Percentiles rank a stretch among this genome's conserved stretches.
Evolutionary conservation across 2,329 filamentous ascomycete genomes (phyloP).

Genomic region (Colletotrichum incanum): DNA sequence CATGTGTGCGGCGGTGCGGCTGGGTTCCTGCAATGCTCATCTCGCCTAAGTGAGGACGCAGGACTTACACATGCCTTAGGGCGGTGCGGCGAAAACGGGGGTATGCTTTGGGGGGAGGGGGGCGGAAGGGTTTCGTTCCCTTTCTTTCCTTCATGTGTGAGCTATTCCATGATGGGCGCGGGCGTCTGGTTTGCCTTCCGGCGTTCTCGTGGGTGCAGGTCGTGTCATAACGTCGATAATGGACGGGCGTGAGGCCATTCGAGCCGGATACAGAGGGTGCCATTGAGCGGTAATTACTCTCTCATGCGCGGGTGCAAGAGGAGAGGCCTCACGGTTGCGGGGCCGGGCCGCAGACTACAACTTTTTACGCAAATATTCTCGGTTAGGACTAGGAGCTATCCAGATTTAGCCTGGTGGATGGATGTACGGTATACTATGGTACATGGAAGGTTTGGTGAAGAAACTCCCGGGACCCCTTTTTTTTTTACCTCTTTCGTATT

Average conservation of each 20-base stretch:
- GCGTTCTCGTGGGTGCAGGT: background rate
- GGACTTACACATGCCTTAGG: slow-evolving; percentile 30
- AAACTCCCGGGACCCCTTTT: background rate
- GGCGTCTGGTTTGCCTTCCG: too few relatives aligned
- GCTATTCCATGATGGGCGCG: background rate
- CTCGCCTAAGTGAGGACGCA: slow-evolving; percentile 36
- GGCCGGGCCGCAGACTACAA: background rate
- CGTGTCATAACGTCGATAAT: background rate
- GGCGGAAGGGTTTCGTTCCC: too few relatives aligned
- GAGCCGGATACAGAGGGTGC: slow-evolving; percentile 1
- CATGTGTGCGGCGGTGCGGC: background rate
- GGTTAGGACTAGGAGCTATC: background rate
- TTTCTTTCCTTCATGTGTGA: background rate
- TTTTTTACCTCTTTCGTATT: background rate
- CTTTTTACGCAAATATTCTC: background rate
- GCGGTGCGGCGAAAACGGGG: background rate
- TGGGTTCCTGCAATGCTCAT: slow-evolving; percentile 22
- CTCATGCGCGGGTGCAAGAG: background rate
- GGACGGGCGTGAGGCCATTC: background rate
- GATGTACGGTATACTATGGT: background rate
- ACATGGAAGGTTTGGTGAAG: background rate
- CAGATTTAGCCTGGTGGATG: background rate
- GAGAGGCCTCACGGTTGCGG: too few relatives aligned
- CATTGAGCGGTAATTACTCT: too few relatives aligned
- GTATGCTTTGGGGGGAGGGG: background rate